These are phyloP conservation scores for Exophiala sideris DNA, from an alignment of 2,329 filamentous ascomycete species.

Conservation along the genomic window DNA sequence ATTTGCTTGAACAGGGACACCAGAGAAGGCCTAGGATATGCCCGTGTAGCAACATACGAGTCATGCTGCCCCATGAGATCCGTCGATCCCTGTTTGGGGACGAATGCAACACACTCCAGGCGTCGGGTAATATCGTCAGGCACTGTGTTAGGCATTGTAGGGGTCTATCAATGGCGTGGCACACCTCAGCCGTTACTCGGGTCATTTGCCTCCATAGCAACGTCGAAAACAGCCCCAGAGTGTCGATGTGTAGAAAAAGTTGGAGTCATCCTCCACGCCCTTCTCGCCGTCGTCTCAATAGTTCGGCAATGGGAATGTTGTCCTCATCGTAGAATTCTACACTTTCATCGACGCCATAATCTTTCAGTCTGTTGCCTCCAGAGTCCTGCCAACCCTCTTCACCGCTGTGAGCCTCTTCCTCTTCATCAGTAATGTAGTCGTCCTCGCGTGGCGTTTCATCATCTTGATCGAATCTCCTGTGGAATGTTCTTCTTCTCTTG, in stretches of 20 bases:
- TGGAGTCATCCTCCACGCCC: neutral
- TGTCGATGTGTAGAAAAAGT: neutral
- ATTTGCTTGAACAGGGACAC: neutral
- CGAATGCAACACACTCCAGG: too few species aligned
- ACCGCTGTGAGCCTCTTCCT: slow-evolving; percentile 39
- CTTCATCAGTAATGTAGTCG: slow-evolving; percentile 18
- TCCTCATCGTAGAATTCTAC: slow-evolving; percentile 62
- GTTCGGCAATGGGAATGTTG: slow-evolving; percentile 55
- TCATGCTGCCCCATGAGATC: too few species aligned
- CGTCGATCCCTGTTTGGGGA: too few species aligned
- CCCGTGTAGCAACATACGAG: too few species aligned
- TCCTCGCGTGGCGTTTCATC: slow-evolving; percentile 20
- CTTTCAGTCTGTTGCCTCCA: slow-evolving; percentile 59
- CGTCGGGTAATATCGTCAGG: too few species aligned
- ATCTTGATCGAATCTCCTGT: slow-evolving; percentile 35
- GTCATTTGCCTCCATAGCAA: too few species aligned
- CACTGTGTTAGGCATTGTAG: too few species aligned
- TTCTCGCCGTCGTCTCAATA: slow-evolving; percentile 44
- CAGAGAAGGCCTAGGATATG: neutral
- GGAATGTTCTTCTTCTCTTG: slow-evolving; percentile 41
- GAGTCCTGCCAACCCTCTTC: slow-evolving; percentile 62
- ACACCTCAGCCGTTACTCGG: too few species aligned
- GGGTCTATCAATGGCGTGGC: too few species aligned
- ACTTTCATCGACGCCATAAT: slow-evolving; percentile 65
- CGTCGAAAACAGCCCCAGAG: neutral